Evolutionary conservation across 495 filamentous ascomycete species (phyloP).

Genomic region (Penicillium goetzii): DNA sequence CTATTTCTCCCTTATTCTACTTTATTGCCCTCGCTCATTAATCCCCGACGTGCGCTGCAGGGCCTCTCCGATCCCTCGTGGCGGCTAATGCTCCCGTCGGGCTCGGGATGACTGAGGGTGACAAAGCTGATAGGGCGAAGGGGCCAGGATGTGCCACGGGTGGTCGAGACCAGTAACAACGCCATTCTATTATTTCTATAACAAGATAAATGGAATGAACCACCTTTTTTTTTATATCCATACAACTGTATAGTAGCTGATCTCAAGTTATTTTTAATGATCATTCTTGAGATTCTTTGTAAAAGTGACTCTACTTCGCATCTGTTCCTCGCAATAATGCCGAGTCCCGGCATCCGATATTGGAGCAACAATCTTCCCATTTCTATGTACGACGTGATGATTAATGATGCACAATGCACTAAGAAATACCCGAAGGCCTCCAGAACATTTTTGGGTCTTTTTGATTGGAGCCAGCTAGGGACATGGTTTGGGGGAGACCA

Average conservation of each 20-base stretch:
- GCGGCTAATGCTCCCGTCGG: constrained; percentile 17
- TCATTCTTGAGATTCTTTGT: background rate
- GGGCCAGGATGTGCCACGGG: background rate
- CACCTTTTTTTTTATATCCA: background rate
- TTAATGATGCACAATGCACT: background rate
- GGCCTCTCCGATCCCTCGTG: constrained; percentile 23
- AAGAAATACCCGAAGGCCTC: background rate
- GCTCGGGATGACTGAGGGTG: constrained; percentile 8
- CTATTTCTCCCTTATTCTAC: background rate
- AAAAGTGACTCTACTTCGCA: background rate
- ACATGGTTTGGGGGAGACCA: background rate
- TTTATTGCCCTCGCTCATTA: background rate
- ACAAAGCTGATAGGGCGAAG: constrained; percentile 2
- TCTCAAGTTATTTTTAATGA: background rate
- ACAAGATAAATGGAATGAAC: background rate
- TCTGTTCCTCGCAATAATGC: background rate
- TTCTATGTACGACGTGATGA: background rate
- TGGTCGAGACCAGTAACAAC: background rate
- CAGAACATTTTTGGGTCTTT: background rate
- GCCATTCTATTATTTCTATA: background rate
- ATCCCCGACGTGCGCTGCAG: constrained; percentile 13
- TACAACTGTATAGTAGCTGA: background rate
- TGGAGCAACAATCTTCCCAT: background rate
- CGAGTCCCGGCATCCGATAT: background rate
- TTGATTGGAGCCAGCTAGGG: background rate